These are phyloP conservation scores for Pythium monospermum DNA, from an alignment of 352 stramenopile species.

Conservation along the genomic window DNA sequence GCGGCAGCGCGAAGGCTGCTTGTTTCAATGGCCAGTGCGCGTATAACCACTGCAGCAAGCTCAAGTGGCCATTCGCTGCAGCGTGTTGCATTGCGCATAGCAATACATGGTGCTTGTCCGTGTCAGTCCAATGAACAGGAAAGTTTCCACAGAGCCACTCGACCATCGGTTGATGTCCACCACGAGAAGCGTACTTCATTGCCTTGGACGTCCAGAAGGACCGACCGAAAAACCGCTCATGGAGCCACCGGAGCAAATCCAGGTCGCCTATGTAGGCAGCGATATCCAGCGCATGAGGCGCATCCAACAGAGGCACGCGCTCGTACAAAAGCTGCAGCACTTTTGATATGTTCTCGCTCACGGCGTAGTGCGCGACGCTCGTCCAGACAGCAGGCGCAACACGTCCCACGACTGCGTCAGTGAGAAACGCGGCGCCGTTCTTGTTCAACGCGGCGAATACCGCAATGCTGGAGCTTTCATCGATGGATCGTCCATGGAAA, in stretches of 20 bases:
- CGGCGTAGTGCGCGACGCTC: background rate
- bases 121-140: conserved; percentile 33
- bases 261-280: background rate
- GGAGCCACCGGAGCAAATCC: background rate
- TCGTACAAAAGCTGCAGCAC: background rate
- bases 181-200: conserved; percentile 34
- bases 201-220: conserved; percentile 12
- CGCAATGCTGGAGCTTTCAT: background rate
- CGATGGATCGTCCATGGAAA: background rate
- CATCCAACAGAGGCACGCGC: background rate
- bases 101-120: too few relatives aligned
- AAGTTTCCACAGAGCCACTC: conserved; percentile 39
- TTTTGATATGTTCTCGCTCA: background rate
- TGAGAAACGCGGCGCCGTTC: background rate
- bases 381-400: background rate
- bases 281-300: background rate
- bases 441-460: background rate
- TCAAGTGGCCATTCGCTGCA: conserved; percentile 32
- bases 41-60: conserved; percentile 26
- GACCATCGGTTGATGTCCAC: conserved; percentile 36
- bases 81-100: conserved; percentile 54
- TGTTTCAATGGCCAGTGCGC: background rate
- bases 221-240: background rate
- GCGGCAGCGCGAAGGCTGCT: too few relatives aligned
- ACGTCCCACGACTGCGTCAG: background rate